These are phyloP conservation scores for Lachancea cidri DNA, from an alignment of 805 yeast species.

Conservation along the genomic window DNA sequence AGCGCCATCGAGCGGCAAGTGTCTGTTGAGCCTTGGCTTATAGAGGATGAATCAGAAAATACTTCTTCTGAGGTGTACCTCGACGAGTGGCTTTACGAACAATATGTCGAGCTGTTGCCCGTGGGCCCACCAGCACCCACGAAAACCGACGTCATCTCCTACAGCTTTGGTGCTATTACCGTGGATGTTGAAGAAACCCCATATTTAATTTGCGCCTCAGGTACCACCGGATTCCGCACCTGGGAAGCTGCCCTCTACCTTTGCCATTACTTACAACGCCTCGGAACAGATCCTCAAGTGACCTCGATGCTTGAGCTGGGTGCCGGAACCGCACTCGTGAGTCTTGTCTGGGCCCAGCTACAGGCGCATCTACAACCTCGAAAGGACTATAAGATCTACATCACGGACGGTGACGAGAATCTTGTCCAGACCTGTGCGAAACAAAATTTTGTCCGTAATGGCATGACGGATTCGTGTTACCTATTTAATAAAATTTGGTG, in stretches of 20 bases:
- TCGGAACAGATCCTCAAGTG: conserved; percentile 2
- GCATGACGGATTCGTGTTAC: conserved; percentile 17
- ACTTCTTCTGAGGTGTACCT: conserved; percentile 12
- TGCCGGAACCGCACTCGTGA: conserved; percentile 81
- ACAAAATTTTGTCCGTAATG: conserved; percentile 44
- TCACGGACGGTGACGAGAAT: conserved; percentile 32
- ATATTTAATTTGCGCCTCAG: conserved; percentile 58
- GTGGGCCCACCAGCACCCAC: conserved; percentile 24
- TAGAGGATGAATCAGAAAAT: conserved; percentile 5
- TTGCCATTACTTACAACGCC: conserved; percentile 42
- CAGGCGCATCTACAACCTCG: conserved; percentile 8
- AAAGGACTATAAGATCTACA: too few species aligned
- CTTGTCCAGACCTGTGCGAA: conserved; percentile 20
- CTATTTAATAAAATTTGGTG: conserved; percentile 53
- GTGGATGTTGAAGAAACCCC: conserved; percentile 55
- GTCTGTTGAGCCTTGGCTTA: background rate
- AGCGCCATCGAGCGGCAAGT: conserved; percentile 30
- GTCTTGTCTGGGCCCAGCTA: conserved; percentile 15
- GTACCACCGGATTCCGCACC: conserved; percentile 84
- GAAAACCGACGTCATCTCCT: conserved; percentile 30
- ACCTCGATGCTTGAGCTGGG: conserved; percentile 63
- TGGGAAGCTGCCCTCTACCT: conserved; percentile 89
- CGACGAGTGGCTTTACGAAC: conserved; percentile 30
- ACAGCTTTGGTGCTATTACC: conserved; percentile 17
- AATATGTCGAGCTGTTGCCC: conserved; percentile 28